A percentile compares a stretch with the other conserved stretches of the same genome.
Conservation (phyloP, 1,139 yeast species). For the Eremothecium sinecaudum region DNA sequence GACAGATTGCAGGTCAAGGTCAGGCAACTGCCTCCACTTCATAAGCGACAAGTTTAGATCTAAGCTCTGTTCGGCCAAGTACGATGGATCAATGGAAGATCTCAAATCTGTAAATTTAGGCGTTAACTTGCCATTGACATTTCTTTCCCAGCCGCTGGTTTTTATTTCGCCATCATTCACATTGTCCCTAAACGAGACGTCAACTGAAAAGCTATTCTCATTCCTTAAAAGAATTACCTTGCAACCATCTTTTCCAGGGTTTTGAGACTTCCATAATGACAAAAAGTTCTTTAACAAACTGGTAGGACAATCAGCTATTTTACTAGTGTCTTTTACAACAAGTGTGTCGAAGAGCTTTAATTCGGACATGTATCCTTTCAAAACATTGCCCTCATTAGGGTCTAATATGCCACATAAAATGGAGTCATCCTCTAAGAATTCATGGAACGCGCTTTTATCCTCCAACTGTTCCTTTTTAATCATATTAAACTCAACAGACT, state of each 20-base stretch:
- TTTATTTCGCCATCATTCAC: slow-evolving; percentile 23
- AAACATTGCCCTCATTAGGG: slow-evolving; percentile 2
- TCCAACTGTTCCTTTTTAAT: slow-evolving; percentile 3
- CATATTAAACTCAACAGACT: slow-evolving; percentile 17
- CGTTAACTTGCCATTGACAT: slow-evolving; percentile 57
- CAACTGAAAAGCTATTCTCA: slow-evolving; percentile 17
- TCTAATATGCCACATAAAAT: slow-evolving; percentile 4
- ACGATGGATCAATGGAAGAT: slow-evolving; percentile 65
- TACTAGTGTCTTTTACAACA: slow-evolving; percentile 47
- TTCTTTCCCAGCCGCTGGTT: slow-evolving; percentile 85
- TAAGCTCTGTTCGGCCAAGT: slow-evolving; percentile 83
- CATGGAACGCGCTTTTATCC: slow-evolving; percentile 9
- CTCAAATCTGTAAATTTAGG: slow-evolving; percentile 82
- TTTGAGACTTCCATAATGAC: slow-evolving; percentile 39
- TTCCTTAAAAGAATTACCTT: slow-evolving; percentile 36
- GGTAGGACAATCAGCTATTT: slow-evolving; percentile 43
- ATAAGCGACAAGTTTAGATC: slow-evolving; percentile 81
- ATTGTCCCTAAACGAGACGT: slow-evolving; percentile 23
- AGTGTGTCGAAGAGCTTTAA: slow-evolving; percentile 13
- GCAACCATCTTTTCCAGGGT: slow-evolving; percentile 33
- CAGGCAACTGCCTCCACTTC: slow-evolving; percentile 95
- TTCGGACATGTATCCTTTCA: background rate
- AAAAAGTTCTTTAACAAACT: slow-evolving; percentile 59
- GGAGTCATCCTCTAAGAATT: slow-evolving; percentile 11
- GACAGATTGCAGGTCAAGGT: slow-evolving; percentile 56